Base-by-base conservation (phyloP, 1,284 basidiomycete species). In the Fomes fomentarius region DNA sequence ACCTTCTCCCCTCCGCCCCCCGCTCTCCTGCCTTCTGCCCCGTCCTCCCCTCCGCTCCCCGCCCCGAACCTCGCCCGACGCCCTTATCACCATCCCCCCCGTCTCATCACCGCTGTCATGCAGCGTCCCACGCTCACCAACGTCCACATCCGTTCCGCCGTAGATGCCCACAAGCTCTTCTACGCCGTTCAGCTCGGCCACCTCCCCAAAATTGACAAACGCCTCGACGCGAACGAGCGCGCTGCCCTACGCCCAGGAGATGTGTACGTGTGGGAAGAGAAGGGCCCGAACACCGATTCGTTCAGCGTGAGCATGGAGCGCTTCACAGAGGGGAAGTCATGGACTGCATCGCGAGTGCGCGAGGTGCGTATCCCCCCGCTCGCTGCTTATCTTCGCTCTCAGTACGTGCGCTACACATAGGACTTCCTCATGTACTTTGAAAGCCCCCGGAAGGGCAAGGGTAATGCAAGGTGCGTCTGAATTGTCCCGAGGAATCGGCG, bases 381-480 rank as follows among this genome's bases (percentile, higher is more conserved):
- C 8, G n/a, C n/a, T 19, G 43, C 43, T 34, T 47, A 37, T 33
- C 39, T 42, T 30, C 41, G 37, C 53, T 33, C 39, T 41, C 53
- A 53, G 47, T 46, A 50, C 55, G 10, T 40, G 38, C 54, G 24
- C 45, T 8, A 24, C 25, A 21, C 21, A 17, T 55, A 74, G 72
- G 75, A 76, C 57, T 77, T 77, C 61, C 66, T 77, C 47, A 76
- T 76, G 64, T 77, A 77, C 57, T 73, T 73, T 41, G 75, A 77
- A 63, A 75, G 70, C 54, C 56, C 61, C 38, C 64, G 66, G 50
- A 68, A 66, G 52, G 64, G 66, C 50, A 68, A 68, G 61, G 64
- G 63, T 17, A 61, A 56, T 57, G 62, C 52, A 47, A 61, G 58
- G 66, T 63, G 55, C 60, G 59, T 55, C 42, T 43, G 44, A 35